These are phyloP conservation scores for Durusdinium trenchii DNA, from an alignment of 73 alveolate genomes.

Conservation along the genomic window DNA sequence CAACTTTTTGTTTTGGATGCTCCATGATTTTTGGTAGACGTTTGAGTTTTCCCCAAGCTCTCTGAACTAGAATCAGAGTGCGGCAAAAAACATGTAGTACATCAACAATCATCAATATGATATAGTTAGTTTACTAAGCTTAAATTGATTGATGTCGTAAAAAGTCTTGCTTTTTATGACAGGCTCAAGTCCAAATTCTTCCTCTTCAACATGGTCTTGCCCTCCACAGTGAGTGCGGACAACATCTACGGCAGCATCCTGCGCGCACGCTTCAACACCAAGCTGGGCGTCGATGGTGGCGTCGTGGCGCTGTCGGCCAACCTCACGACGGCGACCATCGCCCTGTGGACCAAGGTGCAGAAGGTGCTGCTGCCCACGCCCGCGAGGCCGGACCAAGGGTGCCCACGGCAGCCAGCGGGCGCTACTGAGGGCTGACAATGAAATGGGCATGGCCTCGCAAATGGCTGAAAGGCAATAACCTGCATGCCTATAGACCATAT, in stretches of 20 bases:
- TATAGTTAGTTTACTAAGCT: no score
- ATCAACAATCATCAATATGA: no score
- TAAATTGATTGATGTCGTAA: no score
- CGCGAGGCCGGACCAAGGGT: conserved; percentile 8
- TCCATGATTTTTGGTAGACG: background rate
- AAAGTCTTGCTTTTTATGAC: background rate
- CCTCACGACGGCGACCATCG: conserved; percentile 67
- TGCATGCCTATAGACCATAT: no score
- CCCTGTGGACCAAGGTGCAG: conserved; percentile 87
- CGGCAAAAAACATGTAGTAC: no score
- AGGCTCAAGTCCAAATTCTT: conserved; percentile 99
- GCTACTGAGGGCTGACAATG: no score
- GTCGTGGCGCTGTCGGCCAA: conserved; percentile 39
- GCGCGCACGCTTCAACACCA: conserved; percentile 83
- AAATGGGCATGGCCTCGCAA: no score
- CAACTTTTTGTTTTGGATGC: no score
- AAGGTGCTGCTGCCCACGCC: conserved; percentile 80
- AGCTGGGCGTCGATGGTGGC: conserved; percentile 52
- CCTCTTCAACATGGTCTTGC: conserved; percentile 99
- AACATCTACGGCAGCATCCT: conserved; percentile 99
- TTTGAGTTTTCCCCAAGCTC: background rate
- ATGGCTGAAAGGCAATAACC: no score
- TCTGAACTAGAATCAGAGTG: no score
- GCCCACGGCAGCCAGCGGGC: no score
- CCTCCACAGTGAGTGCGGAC: conserved; percentile 97